phyloP scores from a whole-genome alignment of 768 basidiomycete genomes.

The Dentipellis sp. region DNA sequence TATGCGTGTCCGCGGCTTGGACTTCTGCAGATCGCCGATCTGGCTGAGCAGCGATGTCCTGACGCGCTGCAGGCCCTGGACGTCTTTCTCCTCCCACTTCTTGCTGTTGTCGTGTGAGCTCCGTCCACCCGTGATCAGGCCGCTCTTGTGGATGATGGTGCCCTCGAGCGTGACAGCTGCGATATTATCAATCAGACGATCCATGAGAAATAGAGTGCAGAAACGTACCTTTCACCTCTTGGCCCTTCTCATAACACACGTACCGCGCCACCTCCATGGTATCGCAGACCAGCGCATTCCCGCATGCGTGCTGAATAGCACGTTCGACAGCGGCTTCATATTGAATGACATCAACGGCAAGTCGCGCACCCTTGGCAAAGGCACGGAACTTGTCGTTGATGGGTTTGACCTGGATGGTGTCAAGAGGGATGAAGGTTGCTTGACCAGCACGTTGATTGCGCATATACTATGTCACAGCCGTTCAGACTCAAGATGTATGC shows the following conservation, averaged over 20 bases:
- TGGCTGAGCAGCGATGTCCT: conserved; percentile 67
- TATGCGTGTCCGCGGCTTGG: conserved; percentile 73
- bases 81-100: conserved; percentile 93
- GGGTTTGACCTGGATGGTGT: conserved; percentile 91
- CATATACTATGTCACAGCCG: conserved; percentile 55
- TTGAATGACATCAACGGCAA: conserved; percentile 53
- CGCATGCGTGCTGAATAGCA: conserved; percentile 95
- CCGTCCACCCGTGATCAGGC: conserved; percentile 91
- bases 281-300: conserved; percentile 92
- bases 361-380: conserved; percentile 67
- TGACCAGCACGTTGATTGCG: conserved; percentile 91
- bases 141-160: conserved; percentile 95
- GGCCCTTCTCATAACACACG: conserved; percentile 89
- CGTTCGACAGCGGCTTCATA: conserved; percentile 74
- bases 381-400: conserved; percentile 92
- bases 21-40: conserved; percentile 74
- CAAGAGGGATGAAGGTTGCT: conserved; percentile 97
- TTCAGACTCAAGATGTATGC: background rate
- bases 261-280: conserved; percentile 87
- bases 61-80: conserved; percentile 64
- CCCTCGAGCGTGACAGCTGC: conserved; percentile 94
- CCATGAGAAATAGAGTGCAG: background rate
- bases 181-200: background rate
- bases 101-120: conserved; percentile 68
- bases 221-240: conserved; percentile 87